These are phyloP conservation scores for Silybum marianum DNA, from an alignment of 129 eudicot species.

Conservation along the genomic window DNA sequence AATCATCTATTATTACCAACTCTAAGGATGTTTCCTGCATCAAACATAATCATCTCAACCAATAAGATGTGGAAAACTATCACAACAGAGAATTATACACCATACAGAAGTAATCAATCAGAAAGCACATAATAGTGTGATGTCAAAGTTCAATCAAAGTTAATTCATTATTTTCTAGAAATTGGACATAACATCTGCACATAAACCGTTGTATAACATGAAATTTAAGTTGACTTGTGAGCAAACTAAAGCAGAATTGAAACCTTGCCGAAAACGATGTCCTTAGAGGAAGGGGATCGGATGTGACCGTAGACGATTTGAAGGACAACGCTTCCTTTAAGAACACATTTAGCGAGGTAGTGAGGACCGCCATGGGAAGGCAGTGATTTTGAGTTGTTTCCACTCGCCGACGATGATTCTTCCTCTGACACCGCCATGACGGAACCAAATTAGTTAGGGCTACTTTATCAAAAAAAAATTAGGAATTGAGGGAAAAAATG, in stretches of 20 bases:
- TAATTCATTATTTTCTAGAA: not conserved
- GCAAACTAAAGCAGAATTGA: not conserved
- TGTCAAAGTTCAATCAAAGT: constrained; percentile 1
- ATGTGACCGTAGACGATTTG: constrained; percentile 75
- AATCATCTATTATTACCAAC: constrained; percentile 75
- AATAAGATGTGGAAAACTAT: not conserved
- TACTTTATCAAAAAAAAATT: not conserved
- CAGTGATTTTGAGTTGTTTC: constrained; percentile 36
- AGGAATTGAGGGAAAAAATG: not conserved
- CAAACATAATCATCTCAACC: constrained; percentile 15
- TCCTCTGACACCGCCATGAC: constrained; percentile 85
- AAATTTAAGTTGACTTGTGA: constrained; percentile 14
- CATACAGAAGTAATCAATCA: not conserved
- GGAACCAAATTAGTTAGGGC: constrained; percentile 22
- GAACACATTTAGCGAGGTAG: constrained; percentile 78
- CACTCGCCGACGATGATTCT: constrained; percentile 61
- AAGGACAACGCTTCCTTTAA: constrained; percentile 78
- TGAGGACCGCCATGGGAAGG: constrained; percentile 37
- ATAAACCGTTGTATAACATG: not conserved
- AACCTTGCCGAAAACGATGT: constrained; percentile 91
- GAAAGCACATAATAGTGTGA: not conserved
- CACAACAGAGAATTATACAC: not conserved
- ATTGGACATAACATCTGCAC: not conserved
- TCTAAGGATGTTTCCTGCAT: constrained; percentile 85
- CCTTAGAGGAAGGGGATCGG: constrained; percentile 77